Conservation (phyloP, 1,139 yeast genomes). For the Geotrichum carabidarum region DNA sequence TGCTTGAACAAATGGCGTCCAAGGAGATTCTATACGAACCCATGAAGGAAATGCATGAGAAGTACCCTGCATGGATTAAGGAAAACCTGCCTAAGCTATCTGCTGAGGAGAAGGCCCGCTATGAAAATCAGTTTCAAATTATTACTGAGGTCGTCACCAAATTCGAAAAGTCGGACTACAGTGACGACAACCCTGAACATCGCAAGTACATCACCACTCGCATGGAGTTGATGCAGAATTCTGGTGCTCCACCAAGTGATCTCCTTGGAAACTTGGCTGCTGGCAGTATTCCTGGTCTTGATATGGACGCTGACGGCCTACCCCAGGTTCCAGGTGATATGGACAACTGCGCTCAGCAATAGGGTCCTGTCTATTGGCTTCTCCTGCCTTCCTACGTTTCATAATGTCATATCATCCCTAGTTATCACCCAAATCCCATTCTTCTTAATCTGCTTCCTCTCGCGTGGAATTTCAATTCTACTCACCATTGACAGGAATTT, state of each 20-base stretch:
- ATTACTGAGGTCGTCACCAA: conserved; percentile 48
- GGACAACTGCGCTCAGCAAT: conserved; percentile 16
- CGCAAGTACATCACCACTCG: conserved; percentile 52
- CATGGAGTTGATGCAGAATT: conserved; percentile 50
- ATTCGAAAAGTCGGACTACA: conserved; percentile 54
- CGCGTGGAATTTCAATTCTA: too few species aligned
- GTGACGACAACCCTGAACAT: conserved; percentile 48
- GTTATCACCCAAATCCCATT: too few species aligned
- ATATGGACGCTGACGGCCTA: conserved; percentile 24
- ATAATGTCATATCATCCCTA: too few species aligned
- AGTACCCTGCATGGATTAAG: conserved; percentile 56
- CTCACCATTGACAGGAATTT: too few species aligned
- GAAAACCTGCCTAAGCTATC: conserved; percentile 42
- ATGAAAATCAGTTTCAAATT: conserved; percentile 35
- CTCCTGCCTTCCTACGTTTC: too few species aligned
- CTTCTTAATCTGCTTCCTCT: too few species aligned
- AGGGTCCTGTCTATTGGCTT: neutral
- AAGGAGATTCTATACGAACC: conserved; percentile 88
- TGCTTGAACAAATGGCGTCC: conserved; percentile 78
- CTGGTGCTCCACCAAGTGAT: conserved; percentile 86
- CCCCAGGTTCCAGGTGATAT: conserved; percentile 15
- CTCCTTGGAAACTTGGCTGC: conserved; percentile 62
- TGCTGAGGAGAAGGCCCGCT: conserved; percentile 35
- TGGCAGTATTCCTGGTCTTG: conserved; percentile 52
- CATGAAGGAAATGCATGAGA: conserved; percentile 68